Evolutionary conservation across 306 rosid species (phyloP), one percentile per base, ranked within the genome.

Genomic region (Mimosa bimucronata): DNA sequence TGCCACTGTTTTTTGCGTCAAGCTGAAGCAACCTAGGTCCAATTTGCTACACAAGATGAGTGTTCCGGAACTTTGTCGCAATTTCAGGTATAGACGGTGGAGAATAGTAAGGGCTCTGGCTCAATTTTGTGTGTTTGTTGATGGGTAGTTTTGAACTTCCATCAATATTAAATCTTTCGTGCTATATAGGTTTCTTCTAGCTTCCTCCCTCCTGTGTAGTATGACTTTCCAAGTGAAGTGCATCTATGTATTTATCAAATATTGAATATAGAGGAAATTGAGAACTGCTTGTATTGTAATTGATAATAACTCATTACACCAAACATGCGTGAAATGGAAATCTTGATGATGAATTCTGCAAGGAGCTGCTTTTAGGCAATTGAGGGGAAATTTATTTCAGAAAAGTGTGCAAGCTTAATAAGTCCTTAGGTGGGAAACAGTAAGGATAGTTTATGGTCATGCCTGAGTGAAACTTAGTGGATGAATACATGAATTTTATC

Each of bases 41-140:
- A 86, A 87, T 88, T 88, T 90, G 93, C 93, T 48, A 60, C 88
- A 94, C 55, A 91, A 92, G 91, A 92, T 94, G 97, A 84, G 92
- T 69, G 94, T 91, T 13, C 98, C 97, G 14, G 93, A 92, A 77
- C 89, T 94, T 77, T 94, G 97, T 88, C 98, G 98, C 84, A 89
- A 91, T 84, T 94, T 94, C 80, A 94, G 98, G 98, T 95, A 77
- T 34, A 41, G 58, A 21, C 71, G 8, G 8, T 53, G 10, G 50
- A 5, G 16, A 48, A 58, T 37, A 60, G 2, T 23, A n/a, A 9
- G n/a, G 15, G 0, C 75, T 58, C 7, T 11, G 66, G 73, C 70
- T 79, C 77, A 31, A 72, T 7, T 80, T 50, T 30, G 1, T 44
- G 73, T 9, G 61, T 29, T 82, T 53, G 16, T 44, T 67, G 38